A percentile compares a stretch with the other conserved stretches of the same genome.
Evolutionary conservation across 768 basidiomycete genomes (phyloP).

Genomic region (Pulveroboletus frians): DNA sequence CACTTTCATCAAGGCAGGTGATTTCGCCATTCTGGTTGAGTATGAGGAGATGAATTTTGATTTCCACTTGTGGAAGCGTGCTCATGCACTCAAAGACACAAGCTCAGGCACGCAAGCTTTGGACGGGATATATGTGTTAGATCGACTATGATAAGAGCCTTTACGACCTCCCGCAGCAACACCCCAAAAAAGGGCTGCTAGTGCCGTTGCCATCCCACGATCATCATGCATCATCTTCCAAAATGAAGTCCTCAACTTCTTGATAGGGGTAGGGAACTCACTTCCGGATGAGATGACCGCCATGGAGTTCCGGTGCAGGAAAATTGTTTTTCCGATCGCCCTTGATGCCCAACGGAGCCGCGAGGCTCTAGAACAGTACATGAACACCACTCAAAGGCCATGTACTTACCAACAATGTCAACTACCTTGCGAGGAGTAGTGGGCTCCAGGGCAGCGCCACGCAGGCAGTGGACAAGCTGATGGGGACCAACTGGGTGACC

Average conservation of each 20-base stretch:
- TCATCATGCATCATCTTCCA: slow-evolving; percentile 43
- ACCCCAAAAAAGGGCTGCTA: slow-evolving; percentile 13
- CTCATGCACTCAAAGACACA: slow-evolving; percentile 51
- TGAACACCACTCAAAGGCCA: slow-evolving; percentile 50
- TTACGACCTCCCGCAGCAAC: background rate
- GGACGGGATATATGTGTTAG: slow-evolving; percentile 47
- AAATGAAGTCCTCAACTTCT: slow-evolving; percentile 35
- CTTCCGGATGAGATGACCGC: slow-evolving; percentile 39
- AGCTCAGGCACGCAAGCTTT: slow-evolving; percentile 30
- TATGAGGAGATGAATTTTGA: slow-evolving; percentile 54
- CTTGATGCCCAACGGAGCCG: slow-evolving; percentile 55
- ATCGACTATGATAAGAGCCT: slow-evolving; percentile 48
- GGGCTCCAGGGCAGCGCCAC: slow-evolving; percentile 41
- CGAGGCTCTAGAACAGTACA: slow-evolving; percentile 55
- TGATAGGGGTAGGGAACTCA: slow-evolving; percentile 35
- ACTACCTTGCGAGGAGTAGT: slow-evolving; percentile 61
- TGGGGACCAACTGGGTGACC: slow-evolving; percentile 29
- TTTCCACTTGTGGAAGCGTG: slow-evolving; percentile 47
- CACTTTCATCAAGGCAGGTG: slow-evolving; percentile 45
- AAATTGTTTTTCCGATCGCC: slow-evolving; percentile 56
- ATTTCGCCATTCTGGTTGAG: slow-evolving; percentile 58
- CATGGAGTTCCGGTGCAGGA: slow-evolving; percentile 46
- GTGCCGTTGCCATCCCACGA: slow-evolving; percentile 46
- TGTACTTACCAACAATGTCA: slow-evolving; percentile 64
- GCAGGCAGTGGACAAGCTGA: slow-evolving; percentile 36